Base-by-base conservation (phyloP, 1,284 basidiomycete genomes). In the Sporisorium exsertum region DNA sequence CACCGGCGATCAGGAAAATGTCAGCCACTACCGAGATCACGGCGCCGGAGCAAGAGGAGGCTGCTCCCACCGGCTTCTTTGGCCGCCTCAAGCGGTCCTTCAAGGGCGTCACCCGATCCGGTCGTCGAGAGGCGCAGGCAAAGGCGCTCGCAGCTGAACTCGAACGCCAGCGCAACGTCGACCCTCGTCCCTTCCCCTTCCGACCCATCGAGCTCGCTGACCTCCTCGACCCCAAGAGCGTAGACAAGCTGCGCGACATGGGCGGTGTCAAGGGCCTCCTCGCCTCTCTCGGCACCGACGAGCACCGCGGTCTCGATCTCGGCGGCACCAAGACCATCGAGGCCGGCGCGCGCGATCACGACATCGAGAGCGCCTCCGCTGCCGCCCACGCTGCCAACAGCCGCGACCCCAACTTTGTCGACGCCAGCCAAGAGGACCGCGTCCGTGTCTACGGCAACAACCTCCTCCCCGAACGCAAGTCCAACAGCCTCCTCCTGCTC, bases 201-300 rank as follows among this genome's bases (percentile, higher is more conserved):
- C 59, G 91, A 89, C 94, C 95, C 0, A 90, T 89, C 69, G 88
- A 89, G 60, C 90, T 99, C 6, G 94, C 94, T 22, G 90, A 91
- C 70, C 89, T 98, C 53, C 90, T 98, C 53, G 95, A 98, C 85
- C 94, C 95, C 20, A 95, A 95, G 87, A 87, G 85, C 54, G 80
- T 95, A 9, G 89, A 91, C 2, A 86, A 89, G 37, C 89, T 99
- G 20, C 88, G 88, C 42, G 87, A 87, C 16, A 88, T 97, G 57
- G 95, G 95, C 27, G 96, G 97, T 45, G 87, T 90, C 3, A 80
- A 88, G 1, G 91, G 89, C 10, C 83, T 99, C 18, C 85, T 96
- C 22, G 86, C 87, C 7, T 91, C 92, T 2, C 89, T 99, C 5
- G 94, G 94, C 27, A 92, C 93, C 1, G 87, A 92, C 78, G 84